Percentiles rank a stretch among this genome's conserved stretches.
These are phyloP conservation scores for Stellera chamaejasme DNA, from an alignment of 345 rosid genomes.

Conservation along the genomic window DNA sequence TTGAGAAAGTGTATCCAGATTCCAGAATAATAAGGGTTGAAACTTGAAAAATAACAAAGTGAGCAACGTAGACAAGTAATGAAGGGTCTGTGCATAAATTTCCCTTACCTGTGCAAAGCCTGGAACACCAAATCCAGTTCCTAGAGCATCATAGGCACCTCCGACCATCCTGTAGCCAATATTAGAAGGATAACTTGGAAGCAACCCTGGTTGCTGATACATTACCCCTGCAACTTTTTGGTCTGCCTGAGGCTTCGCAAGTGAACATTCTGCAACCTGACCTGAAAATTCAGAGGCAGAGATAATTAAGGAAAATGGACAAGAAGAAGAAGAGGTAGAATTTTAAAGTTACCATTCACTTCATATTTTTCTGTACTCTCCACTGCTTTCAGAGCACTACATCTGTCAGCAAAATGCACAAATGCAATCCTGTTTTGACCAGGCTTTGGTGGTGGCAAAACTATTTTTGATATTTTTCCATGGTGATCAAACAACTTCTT, in stretches of 20 bases:
- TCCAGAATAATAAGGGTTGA: too few relatives aligned
- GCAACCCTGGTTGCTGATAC: slow-evolving; percentile 36
- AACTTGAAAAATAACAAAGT: background rate
- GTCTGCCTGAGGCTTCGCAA: slow-evolving; percentile 68
- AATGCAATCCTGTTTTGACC: slow-evolving; percentile 65
- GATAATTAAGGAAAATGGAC: background rate
- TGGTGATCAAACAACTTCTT: slow-evolving; percentile 54
- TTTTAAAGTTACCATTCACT: slow-evolving; percentile 41
- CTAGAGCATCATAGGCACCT: slow-evolving; percentile 38
- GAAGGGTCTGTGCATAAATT: slow-evolving; percentile 1
- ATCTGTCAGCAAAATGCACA: slow-evolving; percentile 64
- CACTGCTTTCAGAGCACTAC: slow-evolving; percentile 54
- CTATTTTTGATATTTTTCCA: slow-evolving; percentile 55
- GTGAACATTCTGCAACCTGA: slow-evolving; percentile 62
- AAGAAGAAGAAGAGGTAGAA: background rate
- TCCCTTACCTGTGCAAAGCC: slow-evolving; percentile 52
- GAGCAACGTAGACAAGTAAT: background rate
- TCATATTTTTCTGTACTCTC: slow-evolving; percentile 56
- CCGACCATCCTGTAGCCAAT: slow-evolving; percentile 53
- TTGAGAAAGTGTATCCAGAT: too few relatives aligned
- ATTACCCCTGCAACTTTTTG: slow-evolving; percentile 41
- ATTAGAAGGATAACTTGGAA: slow-evolving; percentile 41
- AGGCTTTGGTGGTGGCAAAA: slow-evolving; percentile 54
- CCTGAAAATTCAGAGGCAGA: slow-evolving; percentile 28
- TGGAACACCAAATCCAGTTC: slow-evolving; percentile 46